Evolutionary conservation across 2,329 filamentous ascomycete species (phyloP), one percentile per base, ranked within the genome.

Genomic region (Diplocarpon mali): DNA sequence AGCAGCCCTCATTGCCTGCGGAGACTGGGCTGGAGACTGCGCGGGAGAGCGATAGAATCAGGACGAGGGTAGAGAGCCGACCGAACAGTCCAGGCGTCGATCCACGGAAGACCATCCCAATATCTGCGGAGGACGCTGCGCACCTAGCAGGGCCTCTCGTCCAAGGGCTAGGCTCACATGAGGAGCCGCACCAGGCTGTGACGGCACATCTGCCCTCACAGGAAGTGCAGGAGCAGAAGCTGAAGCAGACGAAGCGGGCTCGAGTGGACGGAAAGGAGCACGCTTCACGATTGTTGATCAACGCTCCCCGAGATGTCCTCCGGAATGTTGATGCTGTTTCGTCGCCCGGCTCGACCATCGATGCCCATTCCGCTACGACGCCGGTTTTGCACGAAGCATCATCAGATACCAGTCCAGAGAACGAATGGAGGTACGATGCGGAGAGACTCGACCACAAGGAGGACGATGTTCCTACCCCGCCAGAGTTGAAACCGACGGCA

Each of bases 331-430:
- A 77, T 51, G 62, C 65, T 2, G 54, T 69, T 5, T 77, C 71
- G 2, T 78, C 75, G 2, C 72, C 75, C 13, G 69, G 67, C 2
- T 90, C 85, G 5, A 88, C 83, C 1, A 67, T 76, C 44, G 78
- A 71, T 28, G 74, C 80, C 1, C 80, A 81, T 55, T 88, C 83
- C 35, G 79, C 79, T 44, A 78, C 81, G 16, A 92, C 85, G 0
- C 83, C 85, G 1, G 75, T 73, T 30, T 71, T 80, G 32, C 74
- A 80, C 48, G 75, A 82, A 50, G 73, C 71, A 6, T 88, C 84
- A 1, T 77, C 83, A 1, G 80, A 83, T 53, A 88, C 84, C 1
- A 88, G 83, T 54, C 80, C 83, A 1, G 83, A 83, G 44, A 75
- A 82, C 44, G 82, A 87, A 39, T 68, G 74, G 38, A 71, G 74